phyloP scores from a whole-genome alignment of 805 yeast genomes.

The Blastobotrys attinorum region DNA sequence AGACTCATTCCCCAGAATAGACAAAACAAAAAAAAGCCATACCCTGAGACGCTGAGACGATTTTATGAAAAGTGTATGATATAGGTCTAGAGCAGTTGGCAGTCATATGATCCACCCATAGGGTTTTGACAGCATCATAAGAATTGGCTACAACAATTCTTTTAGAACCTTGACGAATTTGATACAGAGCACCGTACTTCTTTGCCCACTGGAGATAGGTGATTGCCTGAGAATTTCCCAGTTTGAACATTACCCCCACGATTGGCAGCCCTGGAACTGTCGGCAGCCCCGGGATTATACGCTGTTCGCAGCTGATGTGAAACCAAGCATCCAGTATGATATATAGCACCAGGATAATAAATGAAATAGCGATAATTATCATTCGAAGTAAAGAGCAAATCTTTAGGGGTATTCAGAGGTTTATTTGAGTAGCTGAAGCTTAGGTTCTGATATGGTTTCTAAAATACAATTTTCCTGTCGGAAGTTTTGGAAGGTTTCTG shows the following conservation, averaged over 20 bases:
- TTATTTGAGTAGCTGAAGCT: too few relatives aligned
- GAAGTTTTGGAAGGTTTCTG: too few relatives aligned
- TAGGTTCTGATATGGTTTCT: too few relatives aligned
- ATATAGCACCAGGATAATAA: background rate
- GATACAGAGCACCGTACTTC: conserved; percentile 42
- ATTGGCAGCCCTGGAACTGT: background rate
- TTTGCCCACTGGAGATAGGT: conserved; percentile 38
- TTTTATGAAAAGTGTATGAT: conserved; percentile 57
- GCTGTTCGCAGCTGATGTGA: background rate
- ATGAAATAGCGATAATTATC: background rate
- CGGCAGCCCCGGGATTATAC: background rate
- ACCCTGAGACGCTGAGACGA: conserved; percentile 36
- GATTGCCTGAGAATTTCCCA: conserved; percentile 1
- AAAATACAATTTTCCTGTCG: too few relatives aligned
- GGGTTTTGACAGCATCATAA: conserved; percentile 39
- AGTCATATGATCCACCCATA: conserved; percentile 43
- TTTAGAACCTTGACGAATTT: conserved; percentile 50
- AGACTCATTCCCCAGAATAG: too few relatives aligned
- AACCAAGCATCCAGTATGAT: background rate
- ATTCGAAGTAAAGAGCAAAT: too few relatives aligned
- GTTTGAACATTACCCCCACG: conserved; percentile 4
- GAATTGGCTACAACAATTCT: conserved; percentile 63
- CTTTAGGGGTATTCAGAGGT: too few relatives aligned
- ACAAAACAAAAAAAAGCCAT: background rate
- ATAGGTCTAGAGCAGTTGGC: conserved; percentile 61